Evolutionary conservation across 177 flowering plant genomes (phyloP), one percentile per base, ranked within the genome.

Genomic region (Vitis hybrid): DNA sequence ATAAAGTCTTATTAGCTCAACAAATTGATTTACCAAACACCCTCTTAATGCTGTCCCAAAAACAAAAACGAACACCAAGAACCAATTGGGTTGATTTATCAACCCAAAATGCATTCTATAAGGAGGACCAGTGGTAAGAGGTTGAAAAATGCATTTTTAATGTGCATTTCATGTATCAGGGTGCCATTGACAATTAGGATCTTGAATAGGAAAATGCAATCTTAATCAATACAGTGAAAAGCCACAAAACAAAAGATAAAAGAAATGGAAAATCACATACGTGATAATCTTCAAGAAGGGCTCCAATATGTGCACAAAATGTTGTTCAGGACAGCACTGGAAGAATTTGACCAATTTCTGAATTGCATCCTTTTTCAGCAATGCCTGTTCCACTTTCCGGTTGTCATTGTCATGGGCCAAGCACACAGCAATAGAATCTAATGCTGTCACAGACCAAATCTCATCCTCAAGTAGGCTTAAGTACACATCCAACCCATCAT

Each of bases 351-450:
- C 99, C 88, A 96, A 74, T 75, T 89, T 96, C 79, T 93, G 98
- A 73, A 96, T 87, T 27, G 99, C 98, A 73, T 96, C 98, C 77
- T 91, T 96, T 74, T 86, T 96, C 69, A 93, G 78, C 69, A 96
- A 82, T 32, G 91, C 93, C 79, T 96, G 99, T 79, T 96, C 99
- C 52, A 92, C 97, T 76, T 88, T 93, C 71, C 82, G 88, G 80
- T 81, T 89, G 80, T 93, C 98, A 80, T 87, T 93, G 82, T 95
- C 99, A 79, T 88, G 97, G 58, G 97, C 94, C 74, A 96, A 78
- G 84, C 98, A 96, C 74, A 92, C 89, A 56, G 99, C 97, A 73
- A 96, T 86, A 11, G 98, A 93, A 80, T 96, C 99, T 73, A 96
- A 78, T 61, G 99, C 95, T 7, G 94, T 96, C 65, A 87, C 97